Evolutionary conservation across 768 basidiomycete species (phyloP), one percentile per base, ranked within the genome.

Genomic region (Naganishia friedmannii): DNA sequence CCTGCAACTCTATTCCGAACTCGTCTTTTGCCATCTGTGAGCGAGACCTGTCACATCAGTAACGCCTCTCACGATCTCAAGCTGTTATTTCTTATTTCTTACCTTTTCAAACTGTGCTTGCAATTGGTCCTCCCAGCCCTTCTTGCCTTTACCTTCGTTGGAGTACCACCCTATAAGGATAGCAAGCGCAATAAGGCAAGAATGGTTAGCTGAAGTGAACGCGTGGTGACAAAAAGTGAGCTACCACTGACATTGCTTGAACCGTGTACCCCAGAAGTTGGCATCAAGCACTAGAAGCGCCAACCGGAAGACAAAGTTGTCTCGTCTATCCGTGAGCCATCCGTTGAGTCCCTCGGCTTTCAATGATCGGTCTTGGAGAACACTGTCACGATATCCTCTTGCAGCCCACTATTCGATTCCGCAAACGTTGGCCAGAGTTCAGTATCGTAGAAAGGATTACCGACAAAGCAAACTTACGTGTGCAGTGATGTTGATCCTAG

Each of bases 401-500:
- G 48, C 57, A 12, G 69, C 69, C 69, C 69, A 70, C 69, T 70
- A 37, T n/a, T 51, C 19, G 45, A 46, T 13, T 26, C 12, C 42
- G 46, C 3, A 21, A 54, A 8, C 7, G 26, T 53, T 37, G 37
- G 23, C 48, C 21, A 42, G 17, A 21, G 12, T 45, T 42, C 17
- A 28, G 28, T 19, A 10, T 4, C 15, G 9, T n/a, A 13, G 3
- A 39, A 9, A 9, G 7, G 21, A 26, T 21, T 45, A 2, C 1
- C 23, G 29, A 28, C 3, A 23, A 51, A 7, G 6, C 48, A 19
- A 73, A 91, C 93, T 86, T 88, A 91, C 78, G 77, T 86, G 86
- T 0, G 90, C 92, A 0, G 90, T 91, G 66, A 94, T 90, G 79
- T 92, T 93, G 82, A 96, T 88, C 23, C 92, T 87, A 77, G 94